Evolutionary conservation across 2,329 filamentous ascomycete species (phyloP).

Genomic region (Colletotrichum sp.): DNA sequence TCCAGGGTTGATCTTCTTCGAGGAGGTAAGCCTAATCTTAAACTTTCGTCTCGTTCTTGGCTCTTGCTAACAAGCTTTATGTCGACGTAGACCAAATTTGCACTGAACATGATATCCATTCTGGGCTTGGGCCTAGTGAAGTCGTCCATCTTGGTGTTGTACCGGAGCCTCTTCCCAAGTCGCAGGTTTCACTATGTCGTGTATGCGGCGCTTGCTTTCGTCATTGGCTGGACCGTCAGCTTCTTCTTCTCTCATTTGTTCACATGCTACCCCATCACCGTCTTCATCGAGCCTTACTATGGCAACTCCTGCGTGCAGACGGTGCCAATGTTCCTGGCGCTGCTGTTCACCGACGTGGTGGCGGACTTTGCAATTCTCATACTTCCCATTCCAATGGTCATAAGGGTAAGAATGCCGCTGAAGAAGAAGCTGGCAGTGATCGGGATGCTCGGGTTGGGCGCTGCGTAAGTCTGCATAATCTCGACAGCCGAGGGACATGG

Average conservation of each 20-base stretch:
- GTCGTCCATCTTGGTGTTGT: slow-evolving; percentile 36
- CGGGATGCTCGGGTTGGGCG: slow-evolving; percentile 29
- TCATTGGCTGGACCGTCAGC: slow-evolving; percentile 27
- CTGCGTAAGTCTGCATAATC: slow-evolving; percentile 21
- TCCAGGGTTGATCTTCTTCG: slow-evolving; percentile 16
- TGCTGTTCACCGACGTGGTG: slow-evolving; percentile 26
- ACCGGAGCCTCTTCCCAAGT: slow-evolving; percentile 34
- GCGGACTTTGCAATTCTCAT: slow-evolving; percentile 29
- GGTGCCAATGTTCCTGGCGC: slow-evolving; percentile 25
- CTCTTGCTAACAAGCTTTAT: not conserved
- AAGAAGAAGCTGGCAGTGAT: slow-evolving; percentile 29
- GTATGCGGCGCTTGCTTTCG: slow-evolving; percentile 27
- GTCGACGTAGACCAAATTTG: slow-evolving; percentile 6
- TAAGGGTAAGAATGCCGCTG: slow-evolving; percentile 27
- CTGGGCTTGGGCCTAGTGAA: slow-evolving; percentile 35
- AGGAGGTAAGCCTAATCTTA: not conserved
- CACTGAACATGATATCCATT: slow-evolving; percentile 30
- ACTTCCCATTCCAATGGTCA: slow-evolving; percentile 30
- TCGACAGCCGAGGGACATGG: not conserved
- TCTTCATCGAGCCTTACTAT: slow-evolving; percentile 28
- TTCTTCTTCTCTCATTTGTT: slow-evolving; percentile 31
- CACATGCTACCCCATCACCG: slow-evolving; percentile 28
- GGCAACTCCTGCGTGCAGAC: slow-evolving; percentile 27
- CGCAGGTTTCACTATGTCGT: slow-evolving; percentile 30
- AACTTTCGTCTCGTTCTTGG: not conserved